phyloP scores from a whole-genome alignment of 75 land plant species.

The Larix kaempferi region DNA sequence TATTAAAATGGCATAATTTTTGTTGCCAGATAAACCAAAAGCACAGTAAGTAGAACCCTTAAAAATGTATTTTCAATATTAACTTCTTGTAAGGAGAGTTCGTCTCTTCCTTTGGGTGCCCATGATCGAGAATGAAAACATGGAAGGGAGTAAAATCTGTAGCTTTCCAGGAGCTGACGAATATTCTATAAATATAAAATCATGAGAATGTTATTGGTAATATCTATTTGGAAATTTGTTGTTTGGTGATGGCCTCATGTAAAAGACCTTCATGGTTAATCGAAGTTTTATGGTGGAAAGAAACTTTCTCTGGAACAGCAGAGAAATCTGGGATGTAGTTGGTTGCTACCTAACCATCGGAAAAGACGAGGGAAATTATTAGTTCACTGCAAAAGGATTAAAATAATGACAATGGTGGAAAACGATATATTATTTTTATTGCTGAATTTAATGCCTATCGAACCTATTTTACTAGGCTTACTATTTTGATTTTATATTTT shows the following conservation, averaged over 20 bases:
- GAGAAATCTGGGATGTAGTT: not conserved
- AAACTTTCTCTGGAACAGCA: not conserved
- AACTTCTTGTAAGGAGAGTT: not conserved
- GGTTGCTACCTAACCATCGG: not conserved
- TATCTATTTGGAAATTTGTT: not conserved
- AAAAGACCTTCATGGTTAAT: not conserved
- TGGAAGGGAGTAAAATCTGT: not conserved
- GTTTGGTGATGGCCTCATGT: not conserved
- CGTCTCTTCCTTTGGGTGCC: not conserved
- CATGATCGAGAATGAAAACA: not conserved
- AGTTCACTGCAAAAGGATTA: not conserved
- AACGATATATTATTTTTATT: not conserved
- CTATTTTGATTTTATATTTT: not conserved
- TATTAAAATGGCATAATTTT: not conserved
- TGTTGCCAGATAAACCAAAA: no score
- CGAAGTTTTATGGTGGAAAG: not conserved
- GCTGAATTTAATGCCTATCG: not conserved
- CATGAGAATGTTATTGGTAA: not conserved
- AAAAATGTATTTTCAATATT: not conserved
- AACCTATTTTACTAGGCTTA: not conserved
- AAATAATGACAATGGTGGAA: not conserved
- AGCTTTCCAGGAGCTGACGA: not conserved
- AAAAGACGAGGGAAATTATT: not conserved
- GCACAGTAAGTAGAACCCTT: not conserved
- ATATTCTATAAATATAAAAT: not conserved